A percentile compares a stretch with the other conserved stretches of the same genome.
phyloP scores from a whole-genome alignment of 805 yeast species.

The Metschnikowia orientalis region DNA sequence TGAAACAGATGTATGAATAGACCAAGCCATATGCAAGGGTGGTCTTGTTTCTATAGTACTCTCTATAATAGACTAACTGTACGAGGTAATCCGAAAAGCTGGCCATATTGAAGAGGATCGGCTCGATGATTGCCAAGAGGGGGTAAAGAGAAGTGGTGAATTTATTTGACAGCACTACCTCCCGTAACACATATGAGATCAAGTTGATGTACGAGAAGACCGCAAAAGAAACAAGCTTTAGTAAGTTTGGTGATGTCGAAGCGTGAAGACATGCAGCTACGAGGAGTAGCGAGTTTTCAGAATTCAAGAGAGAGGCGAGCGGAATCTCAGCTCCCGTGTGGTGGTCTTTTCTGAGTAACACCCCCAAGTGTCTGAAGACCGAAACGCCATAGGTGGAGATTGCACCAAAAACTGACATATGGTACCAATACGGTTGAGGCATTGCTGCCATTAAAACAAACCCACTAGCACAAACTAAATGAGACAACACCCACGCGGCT shows the following conservation, averaged over 20 bases:
- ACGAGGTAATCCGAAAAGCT: constrained; percentile 14
- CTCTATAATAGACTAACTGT: constrained; percentile 11
- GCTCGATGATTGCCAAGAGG: constrained; percentile 14
- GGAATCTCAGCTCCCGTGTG: constrained; percentile 15
- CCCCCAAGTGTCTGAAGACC: constrained; percentile 10
- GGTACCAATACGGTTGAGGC: constrained; percentile 7
- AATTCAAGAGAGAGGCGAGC: constrained; percentile 20
- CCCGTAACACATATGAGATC: constrained; percentile 16
- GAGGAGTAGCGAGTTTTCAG: constrained; percentile 29
- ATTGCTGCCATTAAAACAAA: constrained; percentile 7
- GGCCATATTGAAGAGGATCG: constrained; percentile 14
- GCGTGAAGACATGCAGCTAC: constrained; percentile 20
- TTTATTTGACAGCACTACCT: constrained; percentile 10
- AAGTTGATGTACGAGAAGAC: constrained; percentile 29
- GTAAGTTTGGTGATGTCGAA: constrained; percentile 14
- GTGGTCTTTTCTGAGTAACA: constrained; percentile 4
- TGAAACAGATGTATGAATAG: constrained; percentile 14
- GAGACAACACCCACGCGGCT: constrained; percentile 12
- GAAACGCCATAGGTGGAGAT: constrained; percentile 14
- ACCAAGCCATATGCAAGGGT: constrained; percentile 13
- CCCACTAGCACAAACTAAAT: constrained; percentile 12
- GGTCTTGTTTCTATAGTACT: constrained; percentile 9
- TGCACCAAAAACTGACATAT: constrained; percentile 13
- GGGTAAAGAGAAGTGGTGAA: constrained; percentile 14
- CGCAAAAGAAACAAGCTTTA: constrained; percentile 25